Base-by-base conservation (phyloP, 2,329 filamentous ascomycete genomes). In the Phaeosphaeria sp. region DNA sequence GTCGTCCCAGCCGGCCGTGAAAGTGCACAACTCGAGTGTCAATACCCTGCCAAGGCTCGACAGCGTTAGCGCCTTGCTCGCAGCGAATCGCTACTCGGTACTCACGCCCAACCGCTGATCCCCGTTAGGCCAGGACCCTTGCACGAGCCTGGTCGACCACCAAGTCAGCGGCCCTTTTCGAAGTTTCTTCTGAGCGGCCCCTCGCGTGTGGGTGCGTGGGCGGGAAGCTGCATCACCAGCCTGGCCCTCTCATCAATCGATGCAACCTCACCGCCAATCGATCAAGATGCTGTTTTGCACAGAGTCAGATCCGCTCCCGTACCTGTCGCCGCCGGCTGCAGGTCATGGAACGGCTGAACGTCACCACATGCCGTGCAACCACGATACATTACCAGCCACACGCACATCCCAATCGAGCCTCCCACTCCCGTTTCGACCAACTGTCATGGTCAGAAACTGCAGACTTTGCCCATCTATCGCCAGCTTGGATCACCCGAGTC, bases 401-500 rank as follows among this genome's bases (percentile, higher is more conserved):
- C 64, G 58, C 60, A 56, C 50, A 59, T 50, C 57, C 43, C 22
- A 22, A 46, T 46, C 43, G 43, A 46, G 43, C 43, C 3, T 23
- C 36, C 36, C 36, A n/a, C 11, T 17, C 17, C 36, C 17, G n/a
- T 39, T 39, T n/a, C 36, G 36, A 39, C 36, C 36, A 39, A 39
- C 36, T 39, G 36, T n/a, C 36, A 39, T 58, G 55, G 55, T 56
- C 56, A 65, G 64, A 46, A 65, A 70, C 62, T 66, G 56, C 59
- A 59, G 63, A 63, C 57, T 65, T 54, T 52, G 46, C 33, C 36
- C 36, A 54, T 54, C 58, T 58, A 58, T 54, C 57, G 60, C 66
- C 64, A 60, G 59, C 50, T 64, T 53, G 63, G 62, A 65, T 74
- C 70, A 72, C 71, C 71, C 71, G 71, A 75, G 72, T 68, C 68